A percentile compares a stretch with the other conserved stretches of the same genome.
phyloP scores from a whole-genome alignment of 75 land plant species.

The Pseudotsuga menziesii region DNA sequence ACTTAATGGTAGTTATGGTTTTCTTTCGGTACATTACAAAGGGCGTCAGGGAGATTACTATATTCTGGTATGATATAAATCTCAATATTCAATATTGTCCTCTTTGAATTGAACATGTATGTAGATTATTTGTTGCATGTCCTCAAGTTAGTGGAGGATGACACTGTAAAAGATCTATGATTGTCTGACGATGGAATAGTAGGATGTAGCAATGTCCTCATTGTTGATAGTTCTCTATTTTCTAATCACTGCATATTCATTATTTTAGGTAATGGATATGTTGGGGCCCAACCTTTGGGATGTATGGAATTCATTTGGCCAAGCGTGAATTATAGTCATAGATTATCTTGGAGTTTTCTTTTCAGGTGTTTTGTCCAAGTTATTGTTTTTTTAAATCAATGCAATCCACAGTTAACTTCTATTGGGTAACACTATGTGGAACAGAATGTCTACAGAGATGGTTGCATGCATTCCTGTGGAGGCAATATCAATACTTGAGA shows the following conservation, averaged over 20 bases:
- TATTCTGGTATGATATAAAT: constrained; percentile 50
- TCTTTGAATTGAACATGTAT: background rate
- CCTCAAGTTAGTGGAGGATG: background rate
- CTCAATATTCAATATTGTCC: background rate
- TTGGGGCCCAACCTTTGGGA: constrained; percentile 96
- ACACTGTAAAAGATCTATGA: background rate
- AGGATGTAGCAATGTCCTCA: background rate
- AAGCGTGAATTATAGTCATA: constrained; percentile 67
- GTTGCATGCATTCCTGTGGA: constrained; percentile 97
- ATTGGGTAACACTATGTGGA: constrained; percentile 3
- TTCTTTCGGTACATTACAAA: constrained; percentile 88
- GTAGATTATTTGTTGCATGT: background rate
- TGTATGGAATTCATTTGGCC: constrained; percentile 87
- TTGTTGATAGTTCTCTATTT: background rate
- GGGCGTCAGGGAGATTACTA: constrained; percentile 96
- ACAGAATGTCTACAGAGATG: constrained; percentile 92
- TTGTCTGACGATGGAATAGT: background rate
- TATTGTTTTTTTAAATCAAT: background rate
- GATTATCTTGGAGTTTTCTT: constrained; percentile 5
- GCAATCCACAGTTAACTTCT: background rate
- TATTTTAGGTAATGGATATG: constrained; percentile 85
- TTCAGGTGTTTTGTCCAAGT: background rate
- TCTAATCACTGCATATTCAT: background rate
- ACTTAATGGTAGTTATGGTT: constrained; percentile 83
- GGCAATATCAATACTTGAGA: constrained; percentile 90